Evolutionary conservation across 352 stramenopile species (phyloP), one percentile per base, ranked within the genome.

Genomic region (Globisporangium camurandrum): DNA sequence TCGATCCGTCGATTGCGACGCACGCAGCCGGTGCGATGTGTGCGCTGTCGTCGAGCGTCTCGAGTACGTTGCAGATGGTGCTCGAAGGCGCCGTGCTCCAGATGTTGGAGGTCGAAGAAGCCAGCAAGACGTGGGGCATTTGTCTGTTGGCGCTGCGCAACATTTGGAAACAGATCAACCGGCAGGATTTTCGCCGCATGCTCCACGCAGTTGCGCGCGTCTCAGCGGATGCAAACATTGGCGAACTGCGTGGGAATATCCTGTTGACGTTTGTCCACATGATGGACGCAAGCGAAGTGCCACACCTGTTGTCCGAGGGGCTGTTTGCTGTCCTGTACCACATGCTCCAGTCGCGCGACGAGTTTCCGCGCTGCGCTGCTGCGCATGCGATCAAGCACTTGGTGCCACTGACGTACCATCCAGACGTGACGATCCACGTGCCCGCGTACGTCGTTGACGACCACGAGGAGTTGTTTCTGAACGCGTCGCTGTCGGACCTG

Each of bases 81-180:
- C 60, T 95, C 3, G 84, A 95, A 62, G 84, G 84, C 48, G 82
- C 79, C n/a, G 84, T 95, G 22, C 56, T 93, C 36, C 81, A 95
- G 55, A 92, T 95, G 79, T 64, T 95, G 17, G 81, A 95, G 47
- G 80, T 93, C 1, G 79, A 91, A 40, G 84, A 93, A 56, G 75
- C 62, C 8, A 65, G 82, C 1, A 71, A 64, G 33, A 86, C 84
- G 3, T 93, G 82, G 84, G 75, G 66, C 0, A 84, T 89, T 56
- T 93, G 81, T 40, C 60, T 93, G 19, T 75, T 87, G 40, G 77
- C 81, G 16, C 66, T 95, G 24, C 76, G 82, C 4, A 93, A 95
- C 48, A 85, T 95, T 61, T 95, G 84, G 84, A 88, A 91, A 52
- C 83, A 95, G 51, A 89, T 95, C 46, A 89, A 86, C 45, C 72